Evolutionary conservation across 345 rosid species (phyloP).

Genomic region (Pistacia integerrima): DNA sequence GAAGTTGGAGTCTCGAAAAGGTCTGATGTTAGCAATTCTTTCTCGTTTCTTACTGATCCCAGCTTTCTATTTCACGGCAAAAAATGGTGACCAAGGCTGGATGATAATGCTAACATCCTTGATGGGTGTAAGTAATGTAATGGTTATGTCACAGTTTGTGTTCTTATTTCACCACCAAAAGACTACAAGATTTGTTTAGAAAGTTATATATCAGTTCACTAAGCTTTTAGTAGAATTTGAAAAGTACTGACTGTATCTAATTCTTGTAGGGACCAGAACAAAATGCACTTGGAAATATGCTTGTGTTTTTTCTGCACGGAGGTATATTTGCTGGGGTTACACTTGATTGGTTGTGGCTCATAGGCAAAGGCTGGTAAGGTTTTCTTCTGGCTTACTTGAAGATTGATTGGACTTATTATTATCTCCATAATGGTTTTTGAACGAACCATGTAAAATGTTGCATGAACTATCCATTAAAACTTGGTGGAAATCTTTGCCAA

Average conservation of each 20-base stretch:
- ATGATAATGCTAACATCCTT: conserved; percentile 74
- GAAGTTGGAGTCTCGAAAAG: conserved; percentile 59
- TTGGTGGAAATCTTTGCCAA: too few relatives aligned
- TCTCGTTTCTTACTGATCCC: conserved; percentile 62
- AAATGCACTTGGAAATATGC: conserved; percentile 72
- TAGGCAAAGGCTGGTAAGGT: too few relatives aligned
- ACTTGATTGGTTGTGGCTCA: conserved; percentile 46
- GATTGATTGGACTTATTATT: too few relatives aligned
- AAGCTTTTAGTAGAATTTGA: too few relatives aligned
- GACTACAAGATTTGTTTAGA: conserved; percentile 64
- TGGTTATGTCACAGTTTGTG: conserved; percentile 74
- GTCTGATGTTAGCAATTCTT: conserved; percentile 42
- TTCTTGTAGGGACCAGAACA: conserved; percentile 62
- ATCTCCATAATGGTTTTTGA: too few relatives aligned
- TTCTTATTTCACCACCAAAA: conserved; percentile 74
- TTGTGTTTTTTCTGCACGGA: conserved; percentile 50
- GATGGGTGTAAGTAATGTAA: conserved; percentile 65
- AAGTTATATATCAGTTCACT: too few relatives aligned
- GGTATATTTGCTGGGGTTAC: conserved; percentile 60
- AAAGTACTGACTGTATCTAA: too few relatives aligned
- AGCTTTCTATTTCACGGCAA: conserved; percentile 75
- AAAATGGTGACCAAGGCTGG: conserved; percentile 81
- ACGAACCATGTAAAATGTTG: too few relatives aligned
- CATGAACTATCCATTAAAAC: too few relatives aligned
- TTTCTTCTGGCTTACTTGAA: too few relatives aligned